These are phyloP conservation scores for Chalaropsis ovoidea DNA, from an alignment of 2,329 filamentous ascomycete genomes.

Conservation along the genomic window DNA sequence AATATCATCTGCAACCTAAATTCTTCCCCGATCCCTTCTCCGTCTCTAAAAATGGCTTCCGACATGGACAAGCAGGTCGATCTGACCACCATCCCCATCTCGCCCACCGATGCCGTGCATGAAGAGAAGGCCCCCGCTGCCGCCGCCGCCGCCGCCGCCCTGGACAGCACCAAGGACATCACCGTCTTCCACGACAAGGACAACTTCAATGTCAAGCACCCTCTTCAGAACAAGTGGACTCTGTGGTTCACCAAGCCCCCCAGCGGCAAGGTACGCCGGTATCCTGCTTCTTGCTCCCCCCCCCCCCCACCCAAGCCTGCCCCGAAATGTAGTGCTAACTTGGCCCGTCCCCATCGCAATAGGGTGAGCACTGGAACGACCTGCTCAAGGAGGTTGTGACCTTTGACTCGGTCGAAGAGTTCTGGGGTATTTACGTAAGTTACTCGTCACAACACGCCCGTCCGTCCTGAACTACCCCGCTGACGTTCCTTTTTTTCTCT, in stretches of 20 bases:
- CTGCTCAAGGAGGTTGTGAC: slow-evolving; percentile 96
- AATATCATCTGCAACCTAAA: slow-evolving; percentile 21
- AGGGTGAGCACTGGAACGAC: slow-evolving; percentile 99
- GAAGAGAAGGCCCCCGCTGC: slow-evolving; percentile 30
- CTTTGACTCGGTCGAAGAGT: slow-evolving; percentile 97
- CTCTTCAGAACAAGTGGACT: slow-evolving; percentile 94
- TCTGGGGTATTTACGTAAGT: slow-evolving; percentile 98
- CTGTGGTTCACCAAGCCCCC: slow-evolving; percentile 99
- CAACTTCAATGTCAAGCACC: slow-evolving; percentile 99
- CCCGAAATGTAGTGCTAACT: not conserved
- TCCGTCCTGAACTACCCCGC: not conserved
- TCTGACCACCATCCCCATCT: slow-evolving; percentile 57
- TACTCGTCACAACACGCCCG: not conserved
- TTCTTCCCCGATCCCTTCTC: slow-evolving; percentile 19
- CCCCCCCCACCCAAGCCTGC: not conserved
- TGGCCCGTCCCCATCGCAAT: not conserved
- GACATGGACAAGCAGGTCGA: slow-evolving; percentile 50
- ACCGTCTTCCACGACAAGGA: slow-evolving; percentile 98
- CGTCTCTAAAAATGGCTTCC: slow-evolving; percentile 33
- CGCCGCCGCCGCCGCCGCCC: slow-evolving; percentile 30
- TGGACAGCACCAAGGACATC: slow-evolving; percentile 53
- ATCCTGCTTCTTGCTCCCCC: not conserved
- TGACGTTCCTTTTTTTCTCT: not conserved
- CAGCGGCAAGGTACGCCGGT: slow-evolving; percentile 69
- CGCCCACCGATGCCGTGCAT: slow-evolving; percentile 48